These are phyloP conservation scores for Dipteronia dyeriana DNA, from an alignment of 345 rosid species.

Conservation along the genomic window DNA sequence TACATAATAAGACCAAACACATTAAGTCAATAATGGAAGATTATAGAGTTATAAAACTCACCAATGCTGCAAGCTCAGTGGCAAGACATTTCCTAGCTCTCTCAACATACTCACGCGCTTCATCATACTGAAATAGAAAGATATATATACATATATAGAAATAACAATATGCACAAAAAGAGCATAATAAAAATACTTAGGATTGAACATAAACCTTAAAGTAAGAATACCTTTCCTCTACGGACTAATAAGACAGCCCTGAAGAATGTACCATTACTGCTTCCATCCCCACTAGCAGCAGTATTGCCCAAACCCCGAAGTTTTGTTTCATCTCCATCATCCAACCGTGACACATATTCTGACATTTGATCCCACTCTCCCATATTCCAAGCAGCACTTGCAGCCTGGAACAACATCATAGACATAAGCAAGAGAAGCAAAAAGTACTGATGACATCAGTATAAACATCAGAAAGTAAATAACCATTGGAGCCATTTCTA, in stretches of 20 bases:
- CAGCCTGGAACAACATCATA: conserved; percentile 58
- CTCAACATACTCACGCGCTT: conserved; percentile 93
- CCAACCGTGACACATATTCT: conserved; percentile 90
- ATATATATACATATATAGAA: neutral
- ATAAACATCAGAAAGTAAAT: conserved; percentile 37
- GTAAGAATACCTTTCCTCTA: conserved; percentile 60
- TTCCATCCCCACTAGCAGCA: conserved; percentile 88
- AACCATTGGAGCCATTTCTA: conserved; percentile 99
- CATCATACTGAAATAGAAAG: conserved; percentile 63
- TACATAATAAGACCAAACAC: neutral
- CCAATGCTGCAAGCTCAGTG: conserved; percentile 99
- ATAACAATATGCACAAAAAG: conserved; percentile 10
- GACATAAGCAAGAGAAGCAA: conserved; percentile 22
- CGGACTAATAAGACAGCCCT: conserved; percentile 92
- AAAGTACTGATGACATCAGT: conserved; percentile 16
- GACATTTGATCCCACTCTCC: conserved; percentile 99
- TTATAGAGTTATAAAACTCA: conserved; percentile 35
- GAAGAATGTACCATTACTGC: conserved; percentile 93
- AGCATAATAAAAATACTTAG: neutral
- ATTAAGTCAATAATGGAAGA: neutral
- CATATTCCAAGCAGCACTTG: conserved; percentile 99
- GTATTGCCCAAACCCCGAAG: conserved; percentile 80
- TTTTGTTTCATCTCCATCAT: conserved; percentile 95
- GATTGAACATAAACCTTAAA: neutral
- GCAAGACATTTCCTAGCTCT: conserved; percentile 96